A percentile compares a stretch with the other conserved stretches of the same genome.
These are phyloP conservation scores for Talaromyces funiculosus DNA, from an alignment of 2,329 filamentous ascomycete genomes.

Conservation along the genomic window DNA sequence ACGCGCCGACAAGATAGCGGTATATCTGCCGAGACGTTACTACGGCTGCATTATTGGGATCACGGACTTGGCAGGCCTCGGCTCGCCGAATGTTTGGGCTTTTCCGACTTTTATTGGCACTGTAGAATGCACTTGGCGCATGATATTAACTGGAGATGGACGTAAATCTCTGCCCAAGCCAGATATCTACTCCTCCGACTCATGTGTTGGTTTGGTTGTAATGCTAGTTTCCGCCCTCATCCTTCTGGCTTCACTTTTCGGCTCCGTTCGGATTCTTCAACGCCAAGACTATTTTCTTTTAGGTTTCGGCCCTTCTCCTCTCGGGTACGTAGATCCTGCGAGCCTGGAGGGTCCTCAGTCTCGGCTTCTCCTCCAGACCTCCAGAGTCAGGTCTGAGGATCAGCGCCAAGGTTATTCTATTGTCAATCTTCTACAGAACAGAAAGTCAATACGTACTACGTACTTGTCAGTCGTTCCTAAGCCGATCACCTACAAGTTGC, in stretches of 20 bases:
- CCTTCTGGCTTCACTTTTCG: no score
- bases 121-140: no score
- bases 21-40: background rate
- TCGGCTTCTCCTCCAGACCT: background rate
- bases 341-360: background rate
- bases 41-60: background rate
- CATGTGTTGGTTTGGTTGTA: no score
- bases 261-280: background rate
- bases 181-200: no score
- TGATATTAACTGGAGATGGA: no score
- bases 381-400: no score
- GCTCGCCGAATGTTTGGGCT: background rate
- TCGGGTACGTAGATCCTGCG: background rate
- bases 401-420: background rate
- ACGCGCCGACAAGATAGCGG: background rate
- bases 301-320: background rate
- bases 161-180: no score
- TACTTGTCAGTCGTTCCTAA: background rate
- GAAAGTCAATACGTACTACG: background rate
- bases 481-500: background rate
- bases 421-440: background rate
- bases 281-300: background rate
- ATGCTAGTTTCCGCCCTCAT: background rate
- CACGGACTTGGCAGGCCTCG: background rate
- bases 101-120: background rate